Evolutionary conservation across 495 filamentous ascomycete species (phyloP).

Genomic region (Annulohypoxylon maeteangense): DNA sequence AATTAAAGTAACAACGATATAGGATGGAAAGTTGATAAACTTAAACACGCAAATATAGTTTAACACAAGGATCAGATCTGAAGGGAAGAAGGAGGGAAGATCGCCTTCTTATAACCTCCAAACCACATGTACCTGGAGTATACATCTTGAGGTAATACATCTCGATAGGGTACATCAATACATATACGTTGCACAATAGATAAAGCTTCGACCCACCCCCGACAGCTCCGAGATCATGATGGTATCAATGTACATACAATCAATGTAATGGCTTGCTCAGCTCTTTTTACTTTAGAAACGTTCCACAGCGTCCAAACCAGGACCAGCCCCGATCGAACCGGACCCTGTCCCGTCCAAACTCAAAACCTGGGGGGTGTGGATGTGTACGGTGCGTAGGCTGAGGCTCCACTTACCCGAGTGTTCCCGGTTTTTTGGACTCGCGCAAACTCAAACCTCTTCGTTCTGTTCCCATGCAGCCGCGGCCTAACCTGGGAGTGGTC

Average conservation of each 20-base stretch:
- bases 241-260: too few species aligned
- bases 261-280: constrained; percentile 25
- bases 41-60: background rate
- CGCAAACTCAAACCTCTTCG: background rate
- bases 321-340: constrained; percentile 34
- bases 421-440: constrained; percentile 39
- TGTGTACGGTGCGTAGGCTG: background rate
- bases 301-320: constrained; percentile 33
- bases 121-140: background rate
- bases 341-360: constrained; percentile 37
- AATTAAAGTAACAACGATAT: background rate
- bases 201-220: background rate
- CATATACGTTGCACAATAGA: background rate
- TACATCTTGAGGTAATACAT: constrained; percentile 1
- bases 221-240: constrained; percentile 7
- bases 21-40: background rate
- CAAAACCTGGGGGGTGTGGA: constrained; percentile 31
- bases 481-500: background rate
- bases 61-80: background rate
- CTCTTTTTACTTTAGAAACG: constrained; percentile 8
- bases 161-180: background rate
- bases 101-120: constrained; percentile 14
- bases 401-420: constrained; percentile 22
- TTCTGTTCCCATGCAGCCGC: background rate
- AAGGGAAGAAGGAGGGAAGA: background rate